These are phyloP conservation scores for Coemansia sp. DNA, from an alignment of 371 early-diverging fungal species.

Conservation along the genomic window DNA sequence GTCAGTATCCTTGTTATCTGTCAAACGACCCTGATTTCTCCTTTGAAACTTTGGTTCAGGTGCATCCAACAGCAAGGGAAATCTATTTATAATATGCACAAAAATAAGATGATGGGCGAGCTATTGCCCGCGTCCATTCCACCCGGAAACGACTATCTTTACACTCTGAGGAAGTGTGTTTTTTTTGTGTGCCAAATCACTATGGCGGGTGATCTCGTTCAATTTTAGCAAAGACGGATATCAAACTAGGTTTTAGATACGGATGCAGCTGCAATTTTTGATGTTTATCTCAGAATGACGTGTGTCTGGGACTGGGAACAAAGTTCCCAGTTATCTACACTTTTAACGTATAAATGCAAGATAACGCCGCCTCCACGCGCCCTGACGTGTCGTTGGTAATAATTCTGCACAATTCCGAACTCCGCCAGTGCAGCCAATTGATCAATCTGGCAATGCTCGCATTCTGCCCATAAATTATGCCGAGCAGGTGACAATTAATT, in stretches of 20 bases:
- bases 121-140: background rate
- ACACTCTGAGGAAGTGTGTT: background rate
- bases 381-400: background rate
- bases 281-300: background rate
- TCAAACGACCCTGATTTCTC: background rate
- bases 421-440: background rate
- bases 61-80: background rate
- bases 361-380: background rate
- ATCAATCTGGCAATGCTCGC: background rate
- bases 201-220: background rate
- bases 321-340: too few species aligned
- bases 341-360: background rate
- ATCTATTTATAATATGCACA: background rate
- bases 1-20: background rate
- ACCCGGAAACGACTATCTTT: background rate
- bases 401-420: background rate
- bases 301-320: background rate
- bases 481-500: background rate
- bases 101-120: too few species aligned
- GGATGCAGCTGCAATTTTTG: background rate
- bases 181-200: background rate
- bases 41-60: background rate
- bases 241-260: background rate
- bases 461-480: background rate
- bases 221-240: background rate